phyloP scores from a whole-genome alignment of 306 rosid genomes.

The Acacia crassicarpa region DNA sequence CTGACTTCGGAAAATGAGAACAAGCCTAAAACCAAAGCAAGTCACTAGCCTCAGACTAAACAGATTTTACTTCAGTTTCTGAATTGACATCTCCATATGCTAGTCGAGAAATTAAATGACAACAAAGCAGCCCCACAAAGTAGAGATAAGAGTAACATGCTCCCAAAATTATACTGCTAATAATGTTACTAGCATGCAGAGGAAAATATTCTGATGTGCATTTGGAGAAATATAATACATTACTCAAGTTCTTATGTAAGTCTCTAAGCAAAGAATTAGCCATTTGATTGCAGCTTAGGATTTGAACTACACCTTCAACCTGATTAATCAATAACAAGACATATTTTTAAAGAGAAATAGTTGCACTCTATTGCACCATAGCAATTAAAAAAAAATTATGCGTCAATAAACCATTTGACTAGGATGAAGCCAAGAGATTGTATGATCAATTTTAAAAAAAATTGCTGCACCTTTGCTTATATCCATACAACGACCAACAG shows the following conservation, averaged over 20 bases:
- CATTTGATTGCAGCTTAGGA: not conserved
- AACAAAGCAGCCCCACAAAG: slow-evolving; percentile 15
- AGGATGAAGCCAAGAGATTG: slow-evolving; percentile 28
- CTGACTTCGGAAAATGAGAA: slow-evolving; percentile 74
- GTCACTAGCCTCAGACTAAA: slow-evolving; percentile 22
- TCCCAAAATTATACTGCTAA: not conserved
- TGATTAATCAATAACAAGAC: slow-evolving; percentile 15
- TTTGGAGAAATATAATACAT: not conserved
- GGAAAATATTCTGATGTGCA: slow-evolving; percentile 7
- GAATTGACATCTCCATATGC: not conserved
- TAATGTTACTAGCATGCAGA: not conserved
- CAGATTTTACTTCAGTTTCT: not conserved
- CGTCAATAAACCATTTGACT: slow-evolving; percentile 30
- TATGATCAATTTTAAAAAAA: slow-evolving; percentile 21
- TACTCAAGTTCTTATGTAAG: not conserved
- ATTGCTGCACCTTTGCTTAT: slow-evolving; percentile 88
- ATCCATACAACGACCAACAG: slow-evolving; percentile 93
- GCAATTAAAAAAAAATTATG: slow-evolving; percentile 17
- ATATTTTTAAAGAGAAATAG: not conserved
- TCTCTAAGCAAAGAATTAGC: not conserved
- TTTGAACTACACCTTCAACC: slow-evolving; percentile 5
- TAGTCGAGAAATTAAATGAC: slow-evolving; percentile 17
- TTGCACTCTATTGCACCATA: slow-evolving; percentile 3
- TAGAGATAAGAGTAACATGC: slow-evolving; percentile 6
- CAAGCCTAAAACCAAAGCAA: slow-evolving; percentile 72